Conservation (phyloP, 2,329 filamentous ascomycete species). For the Hypoxylon sp. region DNA sequence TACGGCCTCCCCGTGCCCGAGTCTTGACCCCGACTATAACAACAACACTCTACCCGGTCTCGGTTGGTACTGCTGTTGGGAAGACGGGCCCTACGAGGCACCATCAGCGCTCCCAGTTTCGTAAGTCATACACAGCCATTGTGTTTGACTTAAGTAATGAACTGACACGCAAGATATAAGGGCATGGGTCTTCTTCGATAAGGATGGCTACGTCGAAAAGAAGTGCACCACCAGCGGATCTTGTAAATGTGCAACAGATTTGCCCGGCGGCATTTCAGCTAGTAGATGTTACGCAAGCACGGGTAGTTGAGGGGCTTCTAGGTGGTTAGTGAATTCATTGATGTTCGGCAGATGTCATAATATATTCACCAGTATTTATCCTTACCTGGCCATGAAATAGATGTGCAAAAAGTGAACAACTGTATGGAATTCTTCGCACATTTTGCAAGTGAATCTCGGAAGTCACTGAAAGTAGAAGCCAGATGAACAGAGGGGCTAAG, state of each 20-base stretch:
- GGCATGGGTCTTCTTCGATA: conserved; percentile 33
- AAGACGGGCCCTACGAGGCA: conserved; percentile 26
- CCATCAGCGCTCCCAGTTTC: conserved; percentile 28
- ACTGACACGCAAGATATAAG: conserved; percentile 16
- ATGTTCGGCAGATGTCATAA: too few relatives aligned
- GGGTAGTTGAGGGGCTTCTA: too few relatives aligned
- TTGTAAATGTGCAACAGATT: conserved; percentile 4
- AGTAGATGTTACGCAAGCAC: too few relatives aligned
- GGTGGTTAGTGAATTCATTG: too few relatives aligned
- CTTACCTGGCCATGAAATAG: too few relatives aligned
- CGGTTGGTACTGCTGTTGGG: conserved; percentile 36
- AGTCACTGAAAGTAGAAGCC: too few relatives aligned
- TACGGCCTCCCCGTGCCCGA: conserved; percentile 5
- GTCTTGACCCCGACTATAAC: conserved; percentile 27
- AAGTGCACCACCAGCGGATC: conserved; percentile 22
- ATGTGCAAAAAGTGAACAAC: too few relatives aligned
- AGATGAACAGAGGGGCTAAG: too few relatives aligned
- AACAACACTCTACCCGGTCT: conserved; percentile 27
- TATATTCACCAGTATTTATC: too few relatives aligned
- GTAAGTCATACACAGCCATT: conserved; percentile 15
- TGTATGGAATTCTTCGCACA: too few relatives aligned
- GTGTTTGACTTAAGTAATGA: neutral
- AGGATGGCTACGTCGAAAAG: conserved; percentile 30
- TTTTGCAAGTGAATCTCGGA: too few relatives aligned
- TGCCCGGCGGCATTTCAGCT: conserved; percentile 16